Evolutionary conservation across 345 rosid genomes (phyloP).

Genomic region (Rhodomyrtus tomentosa): DNA sequence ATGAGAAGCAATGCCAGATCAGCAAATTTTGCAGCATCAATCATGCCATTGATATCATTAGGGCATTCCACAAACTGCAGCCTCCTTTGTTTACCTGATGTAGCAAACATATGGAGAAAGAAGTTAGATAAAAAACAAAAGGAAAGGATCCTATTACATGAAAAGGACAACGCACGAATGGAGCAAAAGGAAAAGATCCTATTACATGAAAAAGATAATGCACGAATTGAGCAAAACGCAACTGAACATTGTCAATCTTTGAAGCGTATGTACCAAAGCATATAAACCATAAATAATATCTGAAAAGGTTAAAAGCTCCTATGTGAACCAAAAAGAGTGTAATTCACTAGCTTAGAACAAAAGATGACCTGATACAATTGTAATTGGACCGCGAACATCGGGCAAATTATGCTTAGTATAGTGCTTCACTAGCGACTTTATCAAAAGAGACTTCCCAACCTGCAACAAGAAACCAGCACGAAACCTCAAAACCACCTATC

Average conservation of each 20-base stretch:
- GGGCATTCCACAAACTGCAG: slow-evolving; percentile 96
- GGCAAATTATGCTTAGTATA: slow-evolving; percentile 73
- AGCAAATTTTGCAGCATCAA: slow-evolving; percentile 86
- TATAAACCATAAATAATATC: not conserved
- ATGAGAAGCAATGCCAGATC: slow-evolving; percentile 82
- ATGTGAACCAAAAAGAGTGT: not conserved
- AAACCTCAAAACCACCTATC: not conserved
- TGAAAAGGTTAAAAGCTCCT: not conserved
- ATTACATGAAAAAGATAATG: not conserved
- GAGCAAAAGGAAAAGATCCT: not conserved
- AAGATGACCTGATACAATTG: slow-evolving; percentile 34
- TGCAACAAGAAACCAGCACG: slow-evolving; percentile 2
- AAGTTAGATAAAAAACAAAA: not conserved
- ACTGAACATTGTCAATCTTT: not conserved
- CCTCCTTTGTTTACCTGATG: slow-evolving; percentile 61
- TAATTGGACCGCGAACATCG: slow-evolving; percentile 81
- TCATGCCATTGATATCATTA: slow-evolving; percentile 93
- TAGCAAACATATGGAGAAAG: not conserved
- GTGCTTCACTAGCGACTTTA: slow-evolving; percentile 71
- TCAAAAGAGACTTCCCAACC: slow-evolving; percentile 91
- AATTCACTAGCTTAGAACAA: not conserved
- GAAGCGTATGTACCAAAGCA: not conserved
- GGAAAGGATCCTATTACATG: not conserved
- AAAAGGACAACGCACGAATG: not conserved
- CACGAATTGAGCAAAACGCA: not conserved